Conservation (phyloP, 2,329 filamentous ascomycete genomes). For the Xylariaceae sp. region DNA sequence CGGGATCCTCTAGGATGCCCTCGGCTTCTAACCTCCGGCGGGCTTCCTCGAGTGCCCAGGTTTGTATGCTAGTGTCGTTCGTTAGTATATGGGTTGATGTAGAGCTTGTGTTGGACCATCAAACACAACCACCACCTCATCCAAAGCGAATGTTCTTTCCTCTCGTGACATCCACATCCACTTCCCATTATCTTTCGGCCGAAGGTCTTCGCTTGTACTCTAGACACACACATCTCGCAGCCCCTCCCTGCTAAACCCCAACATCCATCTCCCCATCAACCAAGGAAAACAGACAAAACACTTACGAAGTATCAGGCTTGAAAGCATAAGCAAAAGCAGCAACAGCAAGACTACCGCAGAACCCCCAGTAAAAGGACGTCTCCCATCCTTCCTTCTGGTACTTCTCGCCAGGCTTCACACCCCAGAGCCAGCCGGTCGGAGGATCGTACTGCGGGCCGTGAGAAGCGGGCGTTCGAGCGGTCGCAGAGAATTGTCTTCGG, state of each 20-base stretch:
- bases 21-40: slow-evolving; percentile 92
- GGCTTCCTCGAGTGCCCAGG: slow-evolving; percentile 97
- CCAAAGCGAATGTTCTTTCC: too few species aligned
- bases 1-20: slow-evolving; percentile 79
- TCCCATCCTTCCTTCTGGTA: slow-evolving; percentile 97
- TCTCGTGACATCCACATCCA: too few species aligned
- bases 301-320: slow-evolving; percentile 98
- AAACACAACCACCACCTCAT: too few species aligned
- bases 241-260: neutral
- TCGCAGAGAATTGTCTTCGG: slow-evolving; percentile 44
- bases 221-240: neutral
- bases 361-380: slow-evolving; percentile 77
- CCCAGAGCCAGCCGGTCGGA: slow-evolving; percentile 88
- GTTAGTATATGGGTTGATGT: slow-evolving; percentile 25
- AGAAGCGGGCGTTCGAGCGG: slow-evolving; percentile 44
- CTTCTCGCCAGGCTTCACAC: slow-evolving; percentile 92
- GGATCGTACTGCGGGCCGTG: slow-evolving; percentile 84
- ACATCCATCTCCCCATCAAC: neutral
- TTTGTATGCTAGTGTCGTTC: slow-evolving; percentile 77
- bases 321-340: slow-evolving; percentile 83
- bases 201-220: too few species aligned
- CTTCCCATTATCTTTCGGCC: too few species aligned
- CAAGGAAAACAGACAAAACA: slow-evolving; percentile 32
- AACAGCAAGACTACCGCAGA: slow-evolving; percentile 73
- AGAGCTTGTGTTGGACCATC: too few species aligned